Evolutionary conservation across 78 protist species (phyloP), one percentile per base, ranked within the genome.

Genomic region (Tieghemostelium lacteum): DNA sequence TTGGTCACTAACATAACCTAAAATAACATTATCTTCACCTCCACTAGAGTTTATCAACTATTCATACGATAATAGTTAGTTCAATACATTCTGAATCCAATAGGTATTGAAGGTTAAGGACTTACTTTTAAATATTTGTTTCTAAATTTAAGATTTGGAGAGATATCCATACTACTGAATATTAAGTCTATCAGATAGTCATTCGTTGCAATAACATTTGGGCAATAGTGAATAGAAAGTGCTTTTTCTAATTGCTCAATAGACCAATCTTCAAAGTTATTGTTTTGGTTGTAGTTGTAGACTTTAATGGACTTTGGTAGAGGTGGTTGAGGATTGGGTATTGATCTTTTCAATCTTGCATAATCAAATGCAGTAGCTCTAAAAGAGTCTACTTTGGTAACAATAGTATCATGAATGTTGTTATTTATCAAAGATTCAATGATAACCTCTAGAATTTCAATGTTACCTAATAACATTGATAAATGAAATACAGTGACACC

Each of bases 21-120:
- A 29, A 3, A 88, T 72, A 3, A 88, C 75, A 37, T 63, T 88
- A 19, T 63, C 75, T 33, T 88, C 93, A 12, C 93, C 93, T 14
- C 88, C 86, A n/a, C 71, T 50, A 6, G 29, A 65, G 34, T 64
- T 70, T 0, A 88, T 88, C 26, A 14, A 26, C 60, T 65, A 57
- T 57, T 20, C 33, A n/a, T 12, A 28, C 24, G 17, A 31, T 12
- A 33, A 34, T 16, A 63, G 10, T 63, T 63, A 62, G 14, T 24
- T 36, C 36, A 20, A 20, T 63, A 2, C 12, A 62, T 54, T 54
- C n/a, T n/a, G n/a, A n/a, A n/a, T n/a, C n/a, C n/a, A n/a, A n/a
- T n/a, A n/a, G n/a, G n/a, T n/a, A n/a, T n/a, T n/a, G n/a, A n/a
- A n/a, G n/a, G n/a, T n/a, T n/a, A n/a, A n/a, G n/a, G n/a, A 67